A percentile compares a stretch with the other conserved stretches of the same genome.
These are phyloP conservation scores for Agaricus subrufescens DNA, from an alignment of 768 basidiomycete genomes.

Conservation along the genomic window DNA sequence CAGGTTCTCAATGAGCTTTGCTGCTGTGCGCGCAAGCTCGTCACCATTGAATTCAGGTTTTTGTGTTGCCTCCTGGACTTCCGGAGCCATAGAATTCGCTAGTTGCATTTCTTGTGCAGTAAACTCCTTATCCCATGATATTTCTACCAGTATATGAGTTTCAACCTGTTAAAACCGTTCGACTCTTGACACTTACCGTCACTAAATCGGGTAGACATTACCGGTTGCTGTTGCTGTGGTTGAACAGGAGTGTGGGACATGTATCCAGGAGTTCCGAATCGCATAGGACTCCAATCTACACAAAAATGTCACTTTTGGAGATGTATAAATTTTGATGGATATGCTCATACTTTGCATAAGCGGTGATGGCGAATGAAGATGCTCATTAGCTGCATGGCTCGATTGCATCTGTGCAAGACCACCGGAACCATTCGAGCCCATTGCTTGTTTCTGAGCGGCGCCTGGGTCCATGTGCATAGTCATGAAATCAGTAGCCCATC, in stretches of 20 bases:
- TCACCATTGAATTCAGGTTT: constrained; percentile 41
- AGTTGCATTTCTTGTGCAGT: constrained; percentile 47
- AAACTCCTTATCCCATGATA: constrained; percentile 65
- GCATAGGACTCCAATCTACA: constrained; percentile 31
- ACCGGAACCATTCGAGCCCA: neutral
- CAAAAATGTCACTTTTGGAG: neutral
- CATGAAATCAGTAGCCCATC: constrained; percentile 16
- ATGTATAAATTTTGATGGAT: neutral
- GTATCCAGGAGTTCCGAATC: constrained; percentile 26
- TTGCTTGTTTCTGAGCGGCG: neutral
- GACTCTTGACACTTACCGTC: constrained; percentile 35
- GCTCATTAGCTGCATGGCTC: neutral
- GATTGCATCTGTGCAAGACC: neutral
- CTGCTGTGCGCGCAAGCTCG: constrained; percentile 78
- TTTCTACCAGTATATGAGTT: constrained; percentile 22
- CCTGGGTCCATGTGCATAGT: constrained; percentile 5
- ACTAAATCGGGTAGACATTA: constrained; percentile 3
- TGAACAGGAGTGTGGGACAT: constrained; percentile 23
- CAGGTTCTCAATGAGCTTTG: constrained; percentile 70
- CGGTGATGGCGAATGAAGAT: constrained; percentile 7
- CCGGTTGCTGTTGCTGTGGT: constrained; percentile 19
- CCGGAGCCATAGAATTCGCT: constrained; percentile 16
- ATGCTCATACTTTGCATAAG: constrained; percentile 8
- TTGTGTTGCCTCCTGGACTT: constrained; percentile 12
- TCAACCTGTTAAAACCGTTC: neutral